Percentiles rank a stretch among this genome's conserved stretches.
Evolutionary conservation across 306 rosid genomes (phyloP).

Genomic region (Hylodesmum podocarpum): DNA sequence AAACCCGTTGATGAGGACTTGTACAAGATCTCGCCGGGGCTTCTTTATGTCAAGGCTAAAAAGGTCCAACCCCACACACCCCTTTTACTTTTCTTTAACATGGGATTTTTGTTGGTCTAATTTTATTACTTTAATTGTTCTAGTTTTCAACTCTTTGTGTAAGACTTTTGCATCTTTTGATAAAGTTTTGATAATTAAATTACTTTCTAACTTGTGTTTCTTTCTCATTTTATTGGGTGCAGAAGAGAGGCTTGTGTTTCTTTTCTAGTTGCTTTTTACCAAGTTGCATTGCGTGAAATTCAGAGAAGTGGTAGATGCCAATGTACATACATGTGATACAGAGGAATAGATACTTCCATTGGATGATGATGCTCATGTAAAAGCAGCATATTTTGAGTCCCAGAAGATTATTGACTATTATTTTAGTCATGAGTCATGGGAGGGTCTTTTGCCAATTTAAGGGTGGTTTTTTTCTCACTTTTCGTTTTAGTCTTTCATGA

Average conservation of each 20-base stretch:
- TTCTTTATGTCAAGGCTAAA: constrained; percentile 59
- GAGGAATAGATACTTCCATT: constrained; percentile 16
- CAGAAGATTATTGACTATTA: not conserved
- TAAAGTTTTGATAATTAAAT: constrained; percentile 18
- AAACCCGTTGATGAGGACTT: constrained; percentile 86
- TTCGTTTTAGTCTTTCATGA: not conserved
- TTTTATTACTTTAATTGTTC: not conserved
- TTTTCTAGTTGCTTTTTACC: constrained; percentile 84
- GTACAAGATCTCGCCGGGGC: constrained; percentile 73
- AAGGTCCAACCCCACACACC: constrained; percentile 45
- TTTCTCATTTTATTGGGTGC: constrained; percentile 38
- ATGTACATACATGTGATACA: constrained; percentile 34
- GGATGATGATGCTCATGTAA: not conserved
- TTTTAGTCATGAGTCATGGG: not conserved
- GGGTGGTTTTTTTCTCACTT: not conserved
- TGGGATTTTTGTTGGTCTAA: not conserved
- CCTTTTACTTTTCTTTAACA: not conserved
- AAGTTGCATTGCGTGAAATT: constrained; percentile 62
- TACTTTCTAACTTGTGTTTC: not conserved
- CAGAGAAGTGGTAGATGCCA: not conserved
- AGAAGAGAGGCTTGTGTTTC: constrained; percentile 81
- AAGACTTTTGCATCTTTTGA: constrained; percentile 17
- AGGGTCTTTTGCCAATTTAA: constrained; percentile 13
- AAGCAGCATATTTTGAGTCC: not conserved
- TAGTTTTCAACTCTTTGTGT: not conserved